phyloP scores from a whole-genome alignment of 345 rosid genomes.

The Rhizophora apiculata region DNA sequence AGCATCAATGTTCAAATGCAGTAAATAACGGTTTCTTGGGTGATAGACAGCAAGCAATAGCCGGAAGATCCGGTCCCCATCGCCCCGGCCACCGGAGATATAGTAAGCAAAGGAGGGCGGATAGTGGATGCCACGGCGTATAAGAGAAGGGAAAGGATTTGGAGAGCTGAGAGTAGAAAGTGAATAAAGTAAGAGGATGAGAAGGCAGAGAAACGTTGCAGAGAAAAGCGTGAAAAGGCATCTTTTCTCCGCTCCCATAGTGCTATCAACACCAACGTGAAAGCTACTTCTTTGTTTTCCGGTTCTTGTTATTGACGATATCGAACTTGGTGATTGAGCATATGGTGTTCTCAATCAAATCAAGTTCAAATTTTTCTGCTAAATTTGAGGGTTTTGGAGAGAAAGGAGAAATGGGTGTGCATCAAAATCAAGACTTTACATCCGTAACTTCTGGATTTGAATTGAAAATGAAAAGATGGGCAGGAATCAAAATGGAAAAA shows the following conservation, averaged over 20 bases:
- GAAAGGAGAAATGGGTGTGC: not conserved
- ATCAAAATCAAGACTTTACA: conserved; percentile 1
- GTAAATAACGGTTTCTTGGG: conserved; percentile 85
- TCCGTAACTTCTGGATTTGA: not conserved
- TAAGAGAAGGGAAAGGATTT: conserved; percentile 57
- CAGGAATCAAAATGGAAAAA: not conserved
- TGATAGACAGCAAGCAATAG: conserved; percentile 88
- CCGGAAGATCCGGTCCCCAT: conserved; percentile 71
- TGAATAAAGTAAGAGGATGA: conserved; percentile 70
- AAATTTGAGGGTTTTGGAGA: not conserved
- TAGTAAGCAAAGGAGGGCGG: conserved; percentile 81
- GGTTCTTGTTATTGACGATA: conserved; percentile 16
- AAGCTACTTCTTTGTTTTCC: conserved; percentile 6
- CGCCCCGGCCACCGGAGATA: conserved; percentile 77
- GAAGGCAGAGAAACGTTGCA: conserved; percentile 60
- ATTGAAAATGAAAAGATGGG: conserved; percentile 2
- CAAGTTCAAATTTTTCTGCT: conserved; percentile 6
- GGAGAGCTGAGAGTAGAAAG: conserved; percentile 70
- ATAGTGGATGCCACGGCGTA: conserved; percentile 70
- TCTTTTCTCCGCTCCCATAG: conserved; percentile 93
- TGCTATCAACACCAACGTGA: conserved; percentile 2
- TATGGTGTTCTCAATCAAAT: conserved; percentile 25
- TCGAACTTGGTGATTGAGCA: conserved; percentile 33
- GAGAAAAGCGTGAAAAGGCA: conserved; percentile 89
- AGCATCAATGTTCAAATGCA: conserved; percentile 83